phyloP scores from a whole-genome alignment of 345 rosid genomes.

The Limnanthes douglasii region DNA sequence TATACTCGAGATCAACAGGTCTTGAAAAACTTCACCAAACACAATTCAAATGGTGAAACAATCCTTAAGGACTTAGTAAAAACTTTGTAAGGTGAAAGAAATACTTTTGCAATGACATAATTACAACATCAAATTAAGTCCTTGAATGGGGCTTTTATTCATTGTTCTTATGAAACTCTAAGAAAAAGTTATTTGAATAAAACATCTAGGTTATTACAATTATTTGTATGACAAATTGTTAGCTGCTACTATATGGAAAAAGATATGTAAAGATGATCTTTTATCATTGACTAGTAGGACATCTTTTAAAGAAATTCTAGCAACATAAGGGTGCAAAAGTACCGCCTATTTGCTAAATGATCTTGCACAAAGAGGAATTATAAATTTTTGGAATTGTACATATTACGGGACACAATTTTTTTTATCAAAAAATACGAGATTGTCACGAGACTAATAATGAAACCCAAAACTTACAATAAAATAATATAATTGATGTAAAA shows the following conservation, averaged over 20 bases:
- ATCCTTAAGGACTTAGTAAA: conserved; percentile 77
- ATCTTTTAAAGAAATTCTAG: conserved; percentile 49
- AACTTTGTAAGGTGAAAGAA: conserved; percentile 68
- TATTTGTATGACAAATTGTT: conserved; percentile 78
- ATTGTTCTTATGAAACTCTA: background rate
- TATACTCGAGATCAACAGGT: conserved; percentile 80
- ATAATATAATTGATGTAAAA: background rate
- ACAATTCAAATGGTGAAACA: conserved; percentile 65
- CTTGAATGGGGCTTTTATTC: conserved; percentile 5
- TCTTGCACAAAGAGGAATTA: conserved; percentile 44
- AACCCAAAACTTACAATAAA: background rate
- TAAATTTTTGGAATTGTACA: conserved; percentile 28
- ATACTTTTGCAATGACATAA: conserved; percentile 91
- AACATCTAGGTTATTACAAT: conserved; percentile 58
- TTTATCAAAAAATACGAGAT: conserved; percentile 35
- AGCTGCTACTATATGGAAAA: conserved; percentile 82
- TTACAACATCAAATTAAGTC: conserved; percentile 75
- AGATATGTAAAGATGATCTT: conserved; percentile 71
- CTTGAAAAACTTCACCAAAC: conserved; percentile 68
- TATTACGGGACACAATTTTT: conserved; percentile 48
- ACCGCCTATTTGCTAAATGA: conserved; percentile 47
- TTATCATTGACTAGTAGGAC: conserved; percentile 50
- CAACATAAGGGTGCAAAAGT: conserved; percentile 88
- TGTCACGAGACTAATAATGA: background rate
- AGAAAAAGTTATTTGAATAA: background rate